A percentile compares a stretch with the other conserved stretches of the same genome.
Conservation (phyloP, 2,329 filamentous ascomycete species). For the Xylariaceae sp. region DNA sequence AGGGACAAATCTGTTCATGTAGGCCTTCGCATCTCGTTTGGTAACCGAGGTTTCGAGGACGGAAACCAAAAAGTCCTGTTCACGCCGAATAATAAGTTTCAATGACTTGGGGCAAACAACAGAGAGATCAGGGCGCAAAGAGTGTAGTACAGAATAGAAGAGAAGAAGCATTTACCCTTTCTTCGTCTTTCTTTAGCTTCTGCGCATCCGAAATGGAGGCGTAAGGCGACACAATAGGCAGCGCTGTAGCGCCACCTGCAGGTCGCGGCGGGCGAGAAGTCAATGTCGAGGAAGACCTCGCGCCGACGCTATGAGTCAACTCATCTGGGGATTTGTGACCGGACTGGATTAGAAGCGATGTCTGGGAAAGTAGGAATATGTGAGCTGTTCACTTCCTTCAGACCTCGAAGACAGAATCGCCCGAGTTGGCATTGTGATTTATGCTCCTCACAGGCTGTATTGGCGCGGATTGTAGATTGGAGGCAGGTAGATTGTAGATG, state of each 20-base stretch:
- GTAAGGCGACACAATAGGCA: conserved; percentile 31
- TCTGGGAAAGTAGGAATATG: conserved; percentile 20
- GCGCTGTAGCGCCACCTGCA: conserved; percentile 25
- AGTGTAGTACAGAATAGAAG: no score
- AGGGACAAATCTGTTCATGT: conserved; percentile 72
- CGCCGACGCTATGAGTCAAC: conserved; percentile 19
- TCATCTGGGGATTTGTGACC: conserved; percentile 19
- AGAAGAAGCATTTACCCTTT: conserved; percentile 36
- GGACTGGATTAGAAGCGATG: conserved; percentile 23
- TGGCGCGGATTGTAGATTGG: conserved; percentile 2
- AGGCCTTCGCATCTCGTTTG: conserved; percentile 86
- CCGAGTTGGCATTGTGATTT: background rate
- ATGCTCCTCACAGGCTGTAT: conserved; percentile 2
- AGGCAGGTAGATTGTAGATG: background rate
- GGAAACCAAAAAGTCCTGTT: conserved; percentile 76
- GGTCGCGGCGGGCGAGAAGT: conserved; percentile 22
- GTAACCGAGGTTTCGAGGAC: conserved; percentile 85
- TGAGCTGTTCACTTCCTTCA: conserved; percentile 1
- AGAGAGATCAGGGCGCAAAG: no score
- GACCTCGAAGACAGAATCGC: background rate
- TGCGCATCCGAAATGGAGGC: conserved; percentile 40
- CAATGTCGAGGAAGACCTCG: conserved; percentile 15
- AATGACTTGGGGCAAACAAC: no score
- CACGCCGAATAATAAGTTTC: no score
- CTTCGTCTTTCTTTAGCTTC: conserved; percentile 42